Evolutionary conservation across 345 rosid genomes (phyloP).

Genomic region (Eutrema yunnanense): DNA sequence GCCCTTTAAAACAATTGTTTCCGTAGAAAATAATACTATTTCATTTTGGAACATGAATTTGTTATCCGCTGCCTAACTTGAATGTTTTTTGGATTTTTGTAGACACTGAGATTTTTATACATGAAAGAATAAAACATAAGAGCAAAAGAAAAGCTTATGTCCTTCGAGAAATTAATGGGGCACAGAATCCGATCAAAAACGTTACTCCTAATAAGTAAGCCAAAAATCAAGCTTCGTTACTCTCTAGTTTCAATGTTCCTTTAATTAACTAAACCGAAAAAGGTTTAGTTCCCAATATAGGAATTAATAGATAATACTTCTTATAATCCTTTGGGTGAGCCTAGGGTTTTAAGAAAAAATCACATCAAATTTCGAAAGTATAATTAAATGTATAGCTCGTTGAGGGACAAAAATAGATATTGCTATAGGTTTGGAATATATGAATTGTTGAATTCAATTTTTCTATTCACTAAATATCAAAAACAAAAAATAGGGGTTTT

Average conservation of each 20-base stretch:
- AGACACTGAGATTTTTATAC: conserved; percentile 7
- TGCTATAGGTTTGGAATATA: not conserved
- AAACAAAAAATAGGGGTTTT: not conserved
- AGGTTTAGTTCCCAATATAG: conserved; percentile 21
- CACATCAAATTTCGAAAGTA: not conserved
- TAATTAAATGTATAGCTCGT: not conserved
- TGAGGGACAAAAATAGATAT: not conserved
- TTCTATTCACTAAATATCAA: not conserved
- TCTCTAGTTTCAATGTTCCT: conserved; percentile 30
- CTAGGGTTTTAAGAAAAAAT: conserved; percentile 32
- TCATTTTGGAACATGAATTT: not conserved
- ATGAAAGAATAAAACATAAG: conserved; percentile 21
- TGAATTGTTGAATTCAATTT: not conserved
- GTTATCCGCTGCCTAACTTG: not conserved
- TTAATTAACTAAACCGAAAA: conserved; percentile 9
- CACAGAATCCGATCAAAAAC: conserved; percentile 17
- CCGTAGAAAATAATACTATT: not conserved
- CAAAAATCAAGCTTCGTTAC: conserved; percentile 31
- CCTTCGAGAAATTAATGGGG: conserved; percentile 16
- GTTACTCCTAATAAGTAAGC: conserved; percentile 16
- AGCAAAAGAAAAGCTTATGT: conserved; percentile 24
- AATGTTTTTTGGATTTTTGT: conserved; percentile 5
- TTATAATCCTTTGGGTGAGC: conserved; percentile 29
- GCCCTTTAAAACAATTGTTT: not conserved
- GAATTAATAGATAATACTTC: not conserved